Evolutionary conservation across 2,329 filamentous ascomycete species (phyloP).

Genomic region (Thelonectria discophora): DNA sequence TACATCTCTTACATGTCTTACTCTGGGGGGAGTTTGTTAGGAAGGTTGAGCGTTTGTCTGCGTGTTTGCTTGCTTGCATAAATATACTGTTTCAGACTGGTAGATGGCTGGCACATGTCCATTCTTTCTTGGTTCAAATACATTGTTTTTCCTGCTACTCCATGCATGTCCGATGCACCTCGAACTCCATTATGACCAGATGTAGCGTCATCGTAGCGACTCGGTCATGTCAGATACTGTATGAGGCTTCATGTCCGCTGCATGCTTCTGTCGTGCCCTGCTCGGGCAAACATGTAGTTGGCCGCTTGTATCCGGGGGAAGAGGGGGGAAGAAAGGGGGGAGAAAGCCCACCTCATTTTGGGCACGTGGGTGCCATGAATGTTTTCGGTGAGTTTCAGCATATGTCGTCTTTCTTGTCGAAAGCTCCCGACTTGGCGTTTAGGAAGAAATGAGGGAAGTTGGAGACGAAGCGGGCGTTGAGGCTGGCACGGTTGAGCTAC

Average conservation of each 20-base stretch:
- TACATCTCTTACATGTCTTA: slow-evolving; percentile 19
- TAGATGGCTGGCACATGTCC: slow-evolving; percentile 3
- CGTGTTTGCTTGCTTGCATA: slow-evolving; percentile 21
- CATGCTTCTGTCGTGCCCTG: background rate
- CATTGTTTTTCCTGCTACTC: background rate
- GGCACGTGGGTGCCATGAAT: background rate
- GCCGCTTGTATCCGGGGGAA: too few relatives aligned
- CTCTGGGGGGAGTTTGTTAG: slow-evolving; percentile 30
- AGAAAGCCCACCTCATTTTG: background rate
- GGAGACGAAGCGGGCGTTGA: too few relatives aligned
- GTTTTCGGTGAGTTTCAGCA: background rate
- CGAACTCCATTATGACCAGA: background rate
- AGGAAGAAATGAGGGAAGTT: background rate
- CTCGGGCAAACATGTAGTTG: background rate
- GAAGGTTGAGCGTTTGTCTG: slow-evolving; percentile 20
- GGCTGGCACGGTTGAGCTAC: too few relatives aligned
- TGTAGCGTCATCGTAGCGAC: background rate
- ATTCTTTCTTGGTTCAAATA: background rate
- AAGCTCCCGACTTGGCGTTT: background rate
- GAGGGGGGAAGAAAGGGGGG: background rate
- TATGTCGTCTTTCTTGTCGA: background rate
- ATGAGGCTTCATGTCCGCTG: background rate
- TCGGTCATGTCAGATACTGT: background rate
- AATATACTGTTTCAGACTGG: slow-evolving; percentile 12
- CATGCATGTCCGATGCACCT: background rate